Percentiles rank a stretch among this genome's conserved stretches.
These are phyloP conservation scores for Leucocoprinus leucothites DNA, from an alignment of 768 basidiomycete genomes.

Conservation along the genomic window DNA sequence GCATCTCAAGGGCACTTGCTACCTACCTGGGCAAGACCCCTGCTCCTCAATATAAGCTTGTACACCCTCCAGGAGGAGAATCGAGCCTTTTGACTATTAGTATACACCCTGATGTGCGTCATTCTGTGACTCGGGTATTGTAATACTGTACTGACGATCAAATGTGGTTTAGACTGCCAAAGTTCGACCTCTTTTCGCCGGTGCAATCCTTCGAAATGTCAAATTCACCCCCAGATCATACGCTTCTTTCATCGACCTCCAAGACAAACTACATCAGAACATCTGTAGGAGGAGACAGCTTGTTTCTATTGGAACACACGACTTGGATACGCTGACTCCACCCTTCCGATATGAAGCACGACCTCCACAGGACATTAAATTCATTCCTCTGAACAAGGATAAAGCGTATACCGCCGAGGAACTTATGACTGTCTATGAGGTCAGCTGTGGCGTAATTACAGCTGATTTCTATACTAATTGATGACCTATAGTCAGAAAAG, in stretches of 20 bases:
- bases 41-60: constrained; percentile 70
- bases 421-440: constrained; percentile 93
- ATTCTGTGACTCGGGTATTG: not conserved
- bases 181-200: constrained; percentile 89
- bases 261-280: constrained; percentile 98
- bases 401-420: constrained; percentile 83
- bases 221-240: constrained; percentile 88
- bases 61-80: constrained; percentile 69
- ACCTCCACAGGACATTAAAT: constrained; percentile 86
- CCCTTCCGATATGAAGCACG: constrained; percentile 88
- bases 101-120: constrained; percentile 68
- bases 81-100: constrained; percentile 61
- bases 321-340: constrained; percentile 82
- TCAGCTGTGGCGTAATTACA: constrained; percentile 27
- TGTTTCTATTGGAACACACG: constrained; percentile 96
- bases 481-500: constrained; percentile 72
- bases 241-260: constrained; percentile 97
- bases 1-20: constrained; percentile 82
- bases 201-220: constrained; percentile 86
- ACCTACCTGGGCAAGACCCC: constrained; percentile 73
- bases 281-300: constrained; percentile 86
- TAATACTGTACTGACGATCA: not conserved
- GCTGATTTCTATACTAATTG: not conserved
- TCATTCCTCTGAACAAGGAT: constrained; percentile 80
- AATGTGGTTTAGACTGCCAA: constrained; percentile 54